phyloP scores from a whole-genome alignment of 2,329 filamentous ascomycete species.

The Chrysosporium keratinophilum region DNA sequence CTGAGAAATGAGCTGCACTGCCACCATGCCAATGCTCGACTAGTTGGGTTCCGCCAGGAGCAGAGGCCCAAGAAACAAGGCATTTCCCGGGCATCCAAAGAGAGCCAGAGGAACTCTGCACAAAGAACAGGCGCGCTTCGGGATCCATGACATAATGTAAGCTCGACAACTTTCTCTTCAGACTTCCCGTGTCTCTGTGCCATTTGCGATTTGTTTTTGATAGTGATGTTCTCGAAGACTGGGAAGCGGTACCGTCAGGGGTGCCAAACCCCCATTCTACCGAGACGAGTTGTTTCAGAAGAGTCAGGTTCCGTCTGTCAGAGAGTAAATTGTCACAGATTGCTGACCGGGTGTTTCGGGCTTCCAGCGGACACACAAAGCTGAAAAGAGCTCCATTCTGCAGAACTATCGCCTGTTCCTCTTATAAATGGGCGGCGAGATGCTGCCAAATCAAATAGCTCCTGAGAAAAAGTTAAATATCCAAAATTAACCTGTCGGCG shows the following conservation, averaged over 20 bases:
- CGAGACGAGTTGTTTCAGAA: neutral
- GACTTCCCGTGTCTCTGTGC: no score
- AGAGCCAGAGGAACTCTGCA: neutral
- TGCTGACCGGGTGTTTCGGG: neutral
- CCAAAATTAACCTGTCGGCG: no score
- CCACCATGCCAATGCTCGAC: neutral
- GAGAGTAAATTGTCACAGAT: neutral
- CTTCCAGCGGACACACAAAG: neutral
- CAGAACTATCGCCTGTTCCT: neutral
- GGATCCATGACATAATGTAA: no score
- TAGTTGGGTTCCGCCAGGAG: constrained; percentile 1
- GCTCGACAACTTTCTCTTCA: no score
- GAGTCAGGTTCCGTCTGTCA: neutral
- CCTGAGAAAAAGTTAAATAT: no score
- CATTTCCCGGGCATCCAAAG: neutral
- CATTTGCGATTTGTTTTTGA: no score
- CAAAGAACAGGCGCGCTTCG: neutral
- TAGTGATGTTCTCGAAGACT: no score
- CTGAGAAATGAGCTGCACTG: constrained; percentile 5
- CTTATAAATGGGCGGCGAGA: neutral
- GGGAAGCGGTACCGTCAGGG: no score
- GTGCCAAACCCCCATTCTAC: no score
- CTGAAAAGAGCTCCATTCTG: neutral
- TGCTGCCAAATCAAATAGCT: neutral
- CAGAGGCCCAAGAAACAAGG: constrained; percentile 10